phyloP scores from a whole-genome alignment of 495 filamentous ascomycete species.

The Cercophora newfieldiana region DNA sequence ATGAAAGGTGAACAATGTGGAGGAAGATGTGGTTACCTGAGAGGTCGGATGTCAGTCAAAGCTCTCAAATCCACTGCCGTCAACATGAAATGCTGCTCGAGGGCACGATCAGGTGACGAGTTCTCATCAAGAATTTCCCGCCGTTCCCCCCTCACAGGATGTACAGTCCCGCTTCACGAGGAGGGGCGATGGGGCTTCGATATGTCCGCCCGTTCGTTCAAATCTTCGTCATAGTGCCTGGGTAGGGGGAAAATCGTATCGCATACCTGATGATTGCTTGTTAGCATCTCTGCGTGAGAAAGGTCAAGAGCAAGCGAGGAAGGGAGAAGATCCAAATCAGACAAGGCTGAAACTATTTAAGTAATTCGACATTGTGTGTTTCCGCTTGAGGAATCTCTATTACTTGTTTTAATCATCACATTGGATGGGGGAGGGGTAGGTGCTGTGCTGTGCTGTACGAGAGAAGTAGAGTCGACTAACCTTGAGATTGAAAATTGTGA shows the following conservation, averaged over 20 bases:
- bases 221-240: conserved; percentile 75
- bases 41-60: conserved; percentile 36
- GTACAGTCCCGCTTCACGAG: conserved; percentile 79
- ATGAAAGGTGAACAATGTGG: conserved; percentile 25
- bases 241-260: conserved; percentile 25
- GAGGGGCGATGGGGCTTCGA: conserved; percentile 62
- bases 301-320: conserved; percentile 32
- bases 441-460: conserved; percentile 11
- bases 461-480: conserved; percentile 47
- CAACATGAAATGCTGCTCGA: conserved; percentile 23
- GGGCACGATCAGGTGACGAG: conserved; percentile 85
- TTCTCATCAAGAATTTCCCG: conserved; percentile 92
- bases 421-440: conserved; percentile 34
- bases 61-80: background rate
- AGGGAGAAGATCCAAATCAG: conserved; percentile 56
- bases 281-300: conserved; percentile 37
- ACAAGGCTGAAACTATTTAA: conserved; percentile 94
- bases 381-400: conserved; percentile 98
- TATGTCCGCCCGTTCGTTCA: conserved; percentile 99
- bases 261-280: conserved; percentile 58
- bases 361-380: conserved; percentile 79
- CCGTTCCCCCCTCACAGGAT: conserved; percentile 67
- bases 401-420: conserved; percentile 82
- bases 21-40: conserved; percentile 45
- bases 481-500: conserved; percentile 47